A percentile compares a stretch with the other conserved stretches of the same genome.
phyloP scores from a whole-genome alignment of 2,329 filamentous ascomycete species.

The Cytospora piceae region DNA sequence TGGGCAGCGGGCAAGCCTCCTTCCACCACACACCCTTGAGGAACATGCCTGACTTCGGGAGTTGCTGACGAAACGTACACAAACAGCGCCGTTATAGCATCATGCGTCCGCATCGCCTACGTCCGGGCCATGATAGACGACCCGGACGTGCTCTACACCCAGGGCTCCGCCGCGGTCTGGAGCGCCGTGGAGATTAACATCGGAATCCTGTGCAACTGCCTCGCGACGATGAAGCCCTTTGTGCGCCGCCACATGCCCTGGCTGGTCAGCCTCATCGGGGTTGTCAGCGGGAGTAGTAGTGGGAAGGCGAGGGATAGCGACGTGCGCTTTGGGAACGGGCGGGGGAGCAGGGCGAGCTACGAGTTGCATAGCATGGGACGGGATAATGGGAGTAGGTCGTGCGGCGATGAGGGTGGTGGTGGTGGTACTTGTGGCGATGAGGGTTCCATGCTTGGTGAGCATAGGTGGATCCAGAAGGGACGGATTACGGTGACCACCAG shows the following conservation, averaged over 20 bases:
- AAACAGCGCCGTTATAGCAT: slow-evolving; percentile 35
- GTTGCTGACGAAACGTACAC: neutral
- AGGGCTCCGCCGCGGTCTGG: slow-evolving; percentile 36
- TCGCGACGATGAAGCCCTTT: slow-evolving; percentile 36
- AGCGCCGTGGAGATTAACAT: slow-evolving; percentile 43
- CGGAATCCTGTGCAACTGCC: slow-evolving; percentile 37
- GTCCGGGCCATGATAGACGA: slow-evolving; percentile 36
- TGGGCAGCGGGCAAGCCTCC: slow-evolving; percentile 46
- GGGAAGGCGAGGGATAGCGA: neutral
- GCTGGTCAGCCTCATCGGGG: slow-evolving; percentile 28
- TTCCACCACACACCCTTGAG: neutral
- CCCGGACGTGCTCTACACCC: slow-evolving; percentile 40
- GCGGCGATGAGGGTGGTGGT: neutral
- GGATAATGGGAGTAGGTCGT: neutral
- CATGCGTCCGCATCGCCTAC: slow-evolving; percentile 36
- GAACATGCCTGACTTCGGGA: neutral
- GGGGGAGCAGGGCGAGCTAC: slow-evolving; percentile 17
- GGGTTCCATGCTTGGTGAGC: neutral
- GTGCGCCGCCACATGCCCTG: slow-evolving; percentile 32
- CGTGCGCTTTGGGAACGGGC: slow-evolving; percentile 2
- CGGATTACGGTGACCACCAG: slow-evolving; percentile 27
- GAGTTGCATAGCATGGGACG: slow-evolving; percentile 29
- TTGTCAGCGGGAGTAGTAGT: slow-evolving; percentile 3
- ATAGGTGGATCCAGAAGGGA: slow-evolving; percentile 8
- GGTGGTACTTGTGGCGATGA: neutral